Evolutionary conservation across 345 rosid genomes (phyloP), one percentile per base, ranked within the genome.

Genomic region (Hibiscus trionum): DNA sequence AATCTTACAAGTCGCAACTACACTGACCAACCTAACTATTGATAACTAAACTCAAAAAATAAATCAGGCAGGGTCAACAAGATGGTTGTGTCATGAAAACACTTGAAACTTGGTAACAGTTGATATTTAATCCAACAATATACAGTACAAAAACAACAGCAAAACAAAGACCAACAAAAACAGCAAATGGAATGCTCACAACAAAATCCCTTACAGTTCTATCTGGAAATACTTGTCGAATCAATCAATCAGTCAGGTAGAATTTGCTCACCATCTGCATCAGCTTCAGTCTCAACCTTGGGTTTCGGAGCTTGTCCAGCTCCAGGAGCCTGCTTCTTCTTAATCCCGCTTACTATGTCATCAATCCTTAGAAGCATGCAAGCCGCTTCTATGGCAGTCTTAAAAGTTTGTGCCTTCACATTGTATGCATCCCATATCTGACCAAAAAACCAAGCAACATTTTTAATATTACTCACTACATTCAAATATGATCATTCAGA

Each of bases 381-480:
- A 50, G 97, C 92, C 0, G 95, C 88, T 82, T 94, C 98, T 21
- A 91, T 94, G 19, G 98, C 93, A 12, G 98, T 91, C 76, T 94
- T 94, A 72, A 90, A 94, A 58, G 96, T 91, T 77, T 94, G 97
- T 0, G 92, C 95, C 77, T 91, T 94, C 79, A 94, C 98, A 57
- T 88, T 94, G 87, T 90, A 94, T 2, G 98, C 87, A 80, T 94
- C 96, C 98, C 97, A 94, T 31, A 94, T 90, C 98, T 91, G 86
- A 47, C 19, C 27, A 46, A 55, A 39, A 50, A 50, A 50, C 8
- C 19, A 16, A 50, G 7, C 19, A 50, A 16, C 24, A n/a, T 6
- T 24, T 66, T 24, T 39, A 39, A 2, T 12, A 44, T 44, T 46
- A 44, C 47, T 10, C 4, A 10, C 47, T 2, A 44, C 3, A 11